Base-by-base conservation (phyloP, 805 yeast genomes). In the Yamadazyma kitorensis region DNA sequence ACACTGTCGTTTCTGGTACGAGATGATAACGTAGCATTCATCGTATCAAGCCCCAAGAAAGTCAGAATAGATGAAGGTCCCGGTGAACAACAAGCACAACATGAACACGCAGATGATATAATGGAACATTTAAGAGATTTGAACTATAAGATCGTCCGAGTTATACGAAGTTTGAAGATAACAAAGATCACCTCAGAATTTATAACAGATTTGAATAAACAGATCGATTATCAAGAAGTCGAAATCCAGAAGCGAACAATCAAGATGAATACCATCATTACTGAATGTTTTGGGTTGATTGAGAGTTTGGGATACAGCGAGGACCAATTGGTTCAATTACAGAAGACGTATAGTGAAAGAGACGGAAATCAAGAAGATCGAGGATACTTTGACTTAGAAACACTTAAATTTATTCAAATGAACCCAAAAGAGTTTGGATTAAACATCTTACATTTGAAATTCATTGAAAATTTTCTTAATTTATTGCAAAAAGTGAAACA, bases 371-470 rank as follows among this genome's bases (percentile, higher is more conserved):
- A 39, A 12, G 44, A 36, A 18, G 44, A 36, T 18, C 67, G 60
- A 16, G 61, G 61, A 6, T 56, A 51, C 25, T 53, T 68, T 33
- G 72, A 65, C 34, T 36, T 46, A 2, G 72, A 64, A 25, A 66
- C 72, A 0, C 45, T 68, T 22, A 47, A 41, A 18, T 59, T 65
- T 29, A 64, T 68, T 4, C 52, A 48, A 27, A 33, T 46, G 4
- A 61, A 67, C 23, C 72, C 72, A 0, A 47, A 48, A 16, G 61
- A 64, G 31, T 66, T 67, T 44, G 72, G 73, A 1, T 49, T 68
- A 17, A 58, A 50, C 42, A 57, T 55, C 22, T 50, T 48, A 14
- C 70, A 68, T 32, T 30, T 68, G 7, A 41, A 45, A 6, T 65
- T 61, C 34, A 45, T 69, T 12, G 36, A 48, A 5, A 54, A 51